Evolutionary conservation across 192 early-diverging fungal genomes (phyloP).

Genomic region (Pilobolus umbonatus): DNA sequence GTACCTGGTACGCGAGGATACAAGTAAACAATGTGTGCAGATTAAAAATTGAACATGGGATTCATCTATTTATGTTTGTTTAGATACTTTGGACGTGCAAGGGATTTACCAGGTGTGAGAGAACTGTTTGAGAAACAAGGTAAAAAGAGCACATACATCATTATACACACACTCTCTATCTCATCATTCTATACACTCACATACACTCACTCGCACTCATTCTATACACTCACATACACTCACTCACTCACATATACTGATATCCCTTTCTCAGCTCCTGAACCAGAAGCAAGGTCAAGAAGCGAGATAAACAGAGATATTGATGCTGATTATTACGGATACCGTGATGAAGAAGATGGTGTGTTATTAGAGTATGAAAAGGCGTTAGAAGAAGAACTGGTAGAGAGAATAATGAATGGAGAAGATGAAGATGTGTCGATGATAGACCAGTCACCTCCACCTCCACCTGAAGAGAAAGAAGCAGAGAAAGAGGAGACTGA

Average conservation of each 20-base stretch:
- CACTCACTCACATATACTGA: too few species aligned
- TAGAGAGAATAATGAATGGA: constrained; percentile 16
- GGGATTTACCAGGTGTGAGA: constrained; percentile 87
- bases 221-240: too few species aligned
- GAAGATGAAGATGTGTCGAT: constrained; percentile 4
- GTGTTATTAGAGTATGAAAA: constrained; percentile 74
- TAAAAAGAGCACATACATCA: constrained; percentile 21
- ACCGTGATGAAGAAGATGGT: constrained; percentile 88
- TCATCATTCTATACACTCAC: too few species aligned
- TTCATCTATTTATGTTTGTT: not conserved
- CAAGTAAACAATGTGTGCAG: constrained; percentile 50
- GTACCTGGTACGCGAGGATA: constrained; percentile 89
- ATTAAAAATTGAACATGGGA: not conserved
- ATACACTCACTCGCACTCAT: too few species aligned
- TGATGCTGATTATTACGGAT: constrained; percentile 95
- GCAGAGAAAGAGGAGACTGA: constrained; percentile 31
- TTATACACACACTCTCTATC: too few species aligned
- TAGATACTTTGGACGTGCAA: constrained; percentile 93
- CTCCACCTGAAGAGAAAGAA: constrained; percentile 21
- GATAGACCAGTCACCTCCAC: constrained; percentile 3
- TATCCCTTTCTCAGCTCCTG: constrained; percentile 29
- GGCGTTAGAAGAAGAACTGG: constrained; percentile 46
- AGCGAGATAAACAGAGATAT: constrained; percentile 70
- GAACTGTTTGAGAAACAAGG: constrained; percentile 83
- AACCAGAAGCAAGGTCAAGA: constrained; percentile 51